Base-by-base conservation (phyloP, 2,329 filamentous ascomycete species). In the Cordyceps tenuipes region DNA sequence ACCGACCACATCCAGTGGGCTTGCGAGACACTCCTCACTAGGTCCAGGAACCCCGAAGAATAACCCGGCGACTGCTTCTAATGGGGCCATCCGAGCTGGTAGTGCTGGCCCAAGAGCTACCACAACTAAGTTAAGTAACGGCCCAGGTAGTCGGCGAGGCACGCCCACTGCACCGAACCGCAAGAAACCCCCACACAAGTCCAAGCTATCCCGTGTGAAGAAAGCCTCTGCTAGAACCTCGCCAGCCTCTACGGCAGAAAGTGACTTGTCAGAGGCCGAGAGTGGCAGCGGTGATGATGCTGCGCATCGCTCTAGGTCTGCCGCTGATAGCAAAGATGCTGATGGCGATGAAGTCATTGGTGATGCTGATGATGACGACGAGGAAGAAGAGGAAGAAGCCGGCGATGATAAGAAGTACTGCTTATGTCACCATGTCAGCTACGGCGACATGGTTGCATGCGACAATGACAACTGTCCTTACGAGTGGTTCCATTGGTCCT, bases 401-500 rank as follows among this genome's bases (percentile, higher is more conserved):
- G 85, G 85, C 59, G 86, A 87, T 63, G 88, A 91, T 73, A 87
- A 88, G 69, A 89, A 90, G 71, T 94, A 94, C 74, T 94, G 90
- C 74, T 80, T 87, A 34, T 94, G 90, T 72, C 87, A 92, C 71
- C 88, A 88, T 67, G 87, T 92, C 65, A 91, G 88, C 72, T 91
- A 89, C 69, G 90, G 90, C 63, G 88, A 93, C 69, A 94, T 94
- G 90, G 89, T 94, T 64, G 90, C 89, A 34, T 94, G 90, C 75
- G 90, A 94, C 76, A 93, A 93, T 71, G 85, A 88, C 61, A 81
- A 86, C 65, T 94, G 90, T 73, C 85, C 86, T 51, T 89, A 84
- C 68, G 89, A 94, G 75, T 94, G 90, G 90, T 94, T 94, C 72
- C 90, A 94, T 74, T 94, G 89, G 88, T 85, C 78, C 48, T 88